Conservation (phyloP, 371 early-diverging fungal genomes). For the Saksenaea vasiformis region DNA sequence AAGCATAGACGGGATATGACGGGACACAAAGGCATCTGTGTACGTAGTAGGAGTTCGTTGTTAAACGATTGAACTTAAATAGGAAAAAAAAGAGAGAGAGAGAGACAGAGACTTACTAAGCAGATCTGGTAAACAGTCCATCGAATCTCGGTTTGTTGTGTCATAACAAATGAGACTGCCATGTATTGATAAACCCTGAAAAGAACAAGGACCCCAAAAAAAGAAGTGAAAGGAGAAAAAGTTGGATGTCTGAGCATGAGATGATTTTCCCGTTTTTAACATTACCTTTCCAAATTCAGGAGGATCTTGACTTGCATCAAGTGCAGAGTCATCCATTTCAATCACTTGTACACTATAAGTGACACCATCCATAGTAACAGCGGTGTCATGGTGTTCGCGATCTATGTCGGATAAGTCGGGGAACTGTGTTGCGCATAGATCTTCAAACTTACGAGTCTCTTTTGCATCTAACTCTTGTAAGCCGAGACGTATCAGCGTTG, state of each 20-base stretch:
- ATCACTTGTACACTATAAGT: slow-evolving; percentile 30
- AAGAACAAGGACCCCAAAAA: neutral
- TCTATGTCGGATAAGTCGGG: slow-evolving; percentile 17
- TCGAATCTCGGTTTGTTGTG: slow-evolving; percentile 27
- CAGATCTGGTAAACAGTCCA: slow-evolving; percentile 39
- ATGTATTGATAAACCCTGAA: slow-evolving; percentile 31
- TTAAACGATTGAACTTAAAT: neutral
- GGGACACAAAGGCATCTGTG: slow-evolving; percentile 28
- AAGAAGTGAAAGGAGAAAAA: slow-evolving; percentile 1
- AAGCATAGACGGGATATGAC: slow-evolving; percentile 34
- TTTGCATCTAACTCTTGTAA: slow-evolving; percentile 28
- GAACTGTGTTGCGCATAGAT: neutral
- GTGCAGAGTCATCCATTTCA: slow-evolving; percentile 27
- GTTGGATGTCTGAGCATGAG: neutral
- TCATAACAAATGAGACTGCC: slow-evolving; percentile 47
- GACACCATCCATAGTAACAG: slow-evolving; percentile 20
- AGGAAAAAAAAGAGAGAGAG: neutral
- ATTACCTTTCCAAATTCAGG: slow-evolving; percentile 30
- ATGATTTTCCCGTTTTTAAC: slow-evolving; percentile 5
- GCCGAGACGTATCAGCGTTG: slow-evolving; percentile 38
- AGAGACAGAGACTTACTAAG: slow-evolving; percentile 26
- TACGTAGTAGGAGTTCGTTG: neutral
- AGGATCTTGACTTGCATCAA: slow-evolving; percentile 25
- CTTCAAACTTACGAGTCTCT: slow-evolving; percentile 25
- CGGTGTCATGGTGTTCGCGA: slow-evolving; percentile 29